Evolutionary conservation across 768 basidiomycete species (phyloP).

Genomic region (Xanthoconium stramineum): DNA sequence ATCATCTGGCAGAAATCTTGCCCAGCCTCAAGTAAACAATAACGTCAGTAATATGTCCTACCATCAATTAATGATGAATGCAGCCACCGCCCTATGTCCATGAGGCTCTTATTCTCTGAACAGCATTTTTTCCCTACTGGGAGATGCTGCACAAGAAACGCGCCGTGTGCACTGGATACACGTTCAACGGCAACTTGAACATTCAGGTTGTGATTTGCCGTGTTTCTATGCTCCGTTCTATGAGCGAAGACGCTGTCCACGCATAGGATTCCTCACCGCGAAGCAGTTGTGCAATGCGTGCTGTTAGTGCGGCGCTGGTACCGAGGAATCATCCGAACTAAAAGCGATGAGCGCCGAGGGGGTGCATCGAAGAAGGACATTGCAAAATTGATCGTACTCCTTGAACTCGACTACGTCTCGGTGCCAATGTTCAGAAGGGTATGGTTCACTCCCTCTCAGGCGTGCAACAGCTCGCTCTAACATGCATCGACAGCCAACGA

Average conservation of each 20-base stretch:
- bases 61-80: not conserved
- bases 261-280: not conserved
- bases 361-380: not conserved
- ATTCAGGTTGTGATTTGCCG: not conserved
- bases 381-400: not conserved
- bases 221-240: not conserved
- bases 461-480: not conserved
- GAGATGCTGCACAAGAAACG: not conserved
- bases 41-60: not conserved
- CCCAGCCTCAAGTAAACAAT: not conserved
- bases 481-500: conserved; percentile 3
- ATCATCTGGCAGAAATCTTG: not conserved
- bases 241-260: not conserved
- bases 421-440: conserved; percentile 10
- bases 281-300: not conserved
- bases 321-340: not conserved
- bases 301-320: conserved; percentile 9
- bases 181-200: not conserved
- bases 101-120: not conserved
- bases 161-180: not conserved
- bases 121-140: not conserved
- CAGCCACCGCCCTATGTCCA: not conserved
- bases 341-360: conserved; percentile 8
- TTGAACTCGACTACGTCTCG: not conserved
- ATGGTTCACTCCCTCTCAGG: not conserved